Conservation (phyloP, 306 rosid genomes). For the Lathyrus oleraceus region DNA sequence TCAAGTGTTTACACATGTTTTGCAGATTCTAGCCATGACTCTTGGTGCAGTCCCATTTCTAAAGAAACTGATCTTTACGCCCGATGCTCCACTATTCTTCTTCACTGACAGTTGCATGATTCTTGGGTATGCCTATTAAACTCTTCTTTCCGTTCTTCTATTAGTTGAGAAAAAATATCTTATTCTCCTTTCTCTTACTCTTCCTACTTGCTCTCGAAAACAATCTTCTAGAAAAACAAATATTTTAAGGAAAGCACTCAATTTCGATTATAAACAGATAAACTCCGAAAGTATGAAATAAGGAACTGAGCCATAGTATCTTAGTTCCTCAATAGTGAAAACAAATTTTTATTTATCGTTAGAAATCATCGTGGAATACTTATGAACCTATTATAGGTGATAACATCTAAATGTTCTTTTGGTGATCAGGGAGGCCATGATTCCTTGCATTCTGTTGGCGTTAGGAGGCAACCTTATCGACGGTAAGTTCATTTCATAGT, state of each 20-base stretch:
- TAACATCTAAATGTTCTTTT: conserved; percentile 38
- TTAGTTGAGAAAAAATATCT: neutral
- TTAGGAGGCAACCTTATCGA: conserved; percentile 94
- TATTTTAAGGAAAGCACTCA: neutral
- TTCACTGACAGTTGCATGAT: conserved; percentile 97
- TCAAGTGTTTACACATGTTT: conserved; percentile 5
- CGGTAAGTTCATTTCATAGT: conserved; percentile 56
- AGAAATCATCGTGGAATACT: conserved; percentile 2
- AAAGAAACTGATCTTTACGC: conserved; percentile 68
- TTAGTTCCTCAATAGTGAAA: conserved; percentile 10
- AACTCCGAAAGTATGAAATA: conserved; percentile 20
- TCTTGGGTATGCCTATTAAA: conserved; percentile 75
- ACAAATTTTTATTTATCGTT: neutral
- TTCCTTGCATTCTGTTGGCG: conserved; percentile 98
- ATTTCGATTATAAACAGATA: conserved; percentile 2
- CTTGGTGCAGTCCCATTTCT: conserved; percentile 78
- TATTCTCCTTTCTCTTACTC: conserved; percentile 5
- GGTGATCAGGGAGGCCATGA: conserved; percentile 94
- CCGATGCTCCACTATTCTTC: conserved; percentile 87
- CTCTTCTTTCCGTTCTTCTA: conserved; percentile 3
- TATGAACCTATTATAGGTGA: conserved; percentile 12
- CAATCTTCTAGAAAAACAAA: neutral
- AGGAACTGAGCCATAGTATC: conserved; percentile 1
- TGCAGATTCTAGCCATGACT: conserved; percentile 88
- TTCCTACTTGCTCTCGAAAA: neutral